Base-by-base conservation (phyloP, 2,329 filamentous ascomycete species). In the Pseudocercospora macadamiae region DNA sequence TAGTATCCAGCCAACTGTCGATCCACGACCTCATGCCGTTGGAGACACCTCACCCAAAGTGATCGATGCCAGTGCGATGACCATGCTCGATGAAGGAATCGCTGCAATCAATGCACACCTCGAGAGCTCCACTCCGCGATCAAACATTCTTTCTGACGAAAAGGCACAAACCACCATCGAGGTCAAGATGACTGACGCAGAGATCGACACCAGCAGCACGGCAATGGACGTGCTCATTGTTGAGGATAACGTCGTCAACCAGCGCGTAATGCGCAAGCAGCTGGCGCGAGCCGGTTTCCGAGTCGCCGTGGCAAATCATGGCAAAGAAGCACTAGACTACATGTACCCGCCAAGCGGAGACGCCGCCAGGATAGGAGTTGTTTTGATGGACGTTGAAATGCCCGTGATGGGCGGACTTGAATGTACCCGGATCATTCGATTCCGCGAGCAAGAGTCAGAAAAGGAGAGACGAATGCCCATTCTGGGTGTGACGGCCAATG, bases 401-500 rank as follows among this genome's bases (percentile, higher is more conserved):
- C 69, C 69, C 1, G 59, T 70, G 8, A 69, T 69, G 61, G 64
- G 67, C 26, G 69, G 69, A 4, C 39, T 70, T 16, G 66, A 64
- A 18, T 66, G 63, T 18, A 64, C 65, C 3, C 49, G 56, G 1
- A 42, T 48, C 3, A 70, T 70, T 36, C 55, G 69, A 25, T 26
- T 56, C 26, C 53, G 67, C 37, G 52, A 55, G 12, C 14, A 34
- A 77, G 83, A 51, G 48, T 3, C 12, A 81, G 78, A 19, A 81
- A 54, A 82, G 53, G 86, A 87, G n/a, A 75, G 78, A 51, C 87
- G 89, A 64, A 83, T 90, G 10, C 87, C 88, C 1, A 88, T 90
- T 63, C 88, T 90, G 65, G 88, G 86, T 9, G 87, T 89, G 16
- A 92, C 89, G 18, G 89, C 89, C 1, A 91, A 82, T 89, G 52